Evolutionary conservation across 768 basidiomycete genomes (phyloP), one percentile per base, ranked within the genome.

Genomic region (Lactarius hengduanensis): DNA sequence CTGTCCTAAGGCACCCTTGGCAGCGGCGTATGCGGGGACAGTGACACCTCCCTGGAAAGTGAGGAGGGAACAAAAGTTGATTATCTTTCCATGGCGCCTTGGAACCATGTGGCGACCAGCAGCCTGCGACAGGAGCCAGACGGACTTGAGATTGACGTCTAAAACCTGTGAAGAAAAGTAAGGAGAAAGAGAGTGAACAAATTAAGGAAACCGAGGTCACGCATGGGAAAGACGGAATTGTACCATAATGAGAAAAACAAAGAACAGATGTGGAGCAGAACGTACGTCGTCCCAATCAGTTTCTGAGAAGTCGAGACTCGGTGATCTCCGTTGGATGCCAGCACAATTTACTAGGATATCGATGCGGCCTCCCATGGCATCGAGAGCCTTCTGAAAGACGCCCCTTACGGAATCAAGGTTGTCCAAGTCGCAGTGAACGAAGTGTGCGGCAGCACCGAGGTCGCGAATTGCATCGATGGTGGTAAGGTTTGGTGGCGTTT

Each of bases 91-190:
- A 77, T 91, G 76, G 76, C 80, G 80, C 71, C 79, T 85, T 62
- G 81, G 86, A 13, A 95, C 85, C 94, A 96, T 96, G 78, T 97
- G 95, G 68, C 83, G 80, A 15, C 92, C 94, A n/a, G 90, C 90
- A 59, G 92, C 90, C 77, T 91, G 90, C 18, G 86, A 87, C 68
- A 96, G 88, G 34, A 93, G 82, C 84, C 90, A 97, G 65, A 84
- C 86, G 9, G 92, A 86, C 76, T 92, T 94, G 74, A 97, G 85
- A 80, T 97, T 97, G 71, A 92, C 85, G 71, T 90, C 83, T 65
- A 95, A 80, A 63, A 94, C 92, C 91, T 92, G 61, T 53, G 36
- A 62, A 66, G n/a, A 57, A 63, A 58, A 45, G 65, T 62, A 22
- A 55, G 54, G 15, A 28, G 54, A 1, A 65, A 45, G 9, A 15